A percentile compares a stretch with the other conserved stretches of the same genome.
Conservation (phyloP, 2,329 filamentous ascomycete species). For the Fusarium albosuccineum region DNA sequence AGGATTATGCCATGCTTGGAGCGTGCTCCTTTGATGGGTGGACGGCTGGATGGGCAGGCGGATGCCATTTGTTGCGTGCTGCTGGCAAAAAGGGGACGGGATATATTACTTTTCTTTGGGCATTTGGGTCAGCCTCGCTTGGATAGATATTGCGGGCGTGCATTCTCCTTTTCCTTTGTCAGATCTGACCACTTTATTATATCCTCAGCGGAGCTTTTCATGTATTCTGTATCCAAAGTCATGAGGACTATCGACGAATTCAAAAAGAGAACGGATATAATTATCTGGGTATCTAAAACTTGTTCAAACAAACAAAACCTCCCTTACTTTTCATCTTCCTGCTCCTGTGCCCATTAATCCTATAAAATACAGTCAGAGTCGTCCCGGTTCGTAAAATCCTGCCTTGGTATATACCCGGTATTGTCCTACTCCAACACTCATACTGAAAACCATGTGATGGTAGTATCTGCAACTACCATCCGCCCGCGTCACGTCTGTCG, state of each 20-base stretch:
- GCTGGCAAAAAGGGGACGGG: constrained; percentile 11
- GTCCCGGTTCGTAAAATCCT: not conserved
- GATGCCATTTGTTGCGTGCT: constrained; percentile 7
- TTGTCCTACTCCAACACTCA: not conserved
- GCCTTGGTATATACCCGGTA: not conserved
- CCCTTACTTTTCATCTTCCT: no score
- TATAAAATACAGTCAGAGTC: not conserved
- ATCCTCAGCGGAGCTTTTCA: constrained; percentile 8
- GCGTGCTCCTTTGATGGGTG: not conserved
- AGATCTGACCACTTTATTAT: constrained; percentile 1
- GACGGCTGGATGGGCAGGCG: not conserved
- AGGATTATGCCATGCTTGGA: constrained; percentile 5
- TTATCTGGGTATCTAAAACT: constrained; percentile 21
- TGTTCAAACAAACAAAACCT: no score
- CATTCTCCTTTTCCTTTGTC: constrained; percentile 34
- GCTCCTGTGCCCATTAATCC: not conserved
- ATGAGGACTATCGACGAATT: constrained; percentile 9
- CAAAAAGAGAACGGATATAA: constrained; percentile 26
- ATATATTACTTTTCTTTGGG: constrained; percentile 5
- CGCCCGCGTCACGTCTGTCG: constrained; percentile 4
- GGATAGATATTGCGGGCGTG: constrained; percentile 29
- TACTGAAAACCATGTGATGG: no score
- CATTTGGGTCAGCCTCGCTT: constrained; percentile 20
- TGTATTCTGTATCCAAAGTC: constrained; percentile 18
- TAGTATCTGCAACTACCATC: no score